Evolutionary conservation across 2,329 filamentous ascomycete genomes (phyloP).

Genomic region (Talaromyces sp.): DNA sequence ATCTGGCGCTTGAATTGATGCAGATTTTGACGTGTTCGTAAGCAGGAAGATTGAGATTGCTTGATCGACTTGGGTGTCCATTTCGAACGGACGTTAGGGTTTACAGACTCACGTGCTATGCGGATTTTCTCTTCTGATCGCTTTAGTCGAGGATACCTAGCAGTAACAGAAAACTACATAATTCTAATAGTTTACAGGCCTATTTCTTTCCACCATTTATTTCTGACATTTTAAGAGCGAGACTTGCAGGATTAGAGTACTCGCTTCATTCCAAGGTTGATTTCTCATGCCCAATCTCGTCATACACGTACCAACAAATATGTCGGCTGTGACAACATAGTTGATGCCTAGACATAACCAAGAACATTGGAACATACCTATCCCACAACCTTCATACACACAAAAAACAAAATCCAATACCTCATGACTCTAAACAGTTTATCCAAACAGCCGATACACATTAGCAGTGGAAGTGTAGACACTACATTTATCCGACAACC

Average conservation of each 20-base stretch:
- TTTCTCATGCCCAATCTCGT: no score
- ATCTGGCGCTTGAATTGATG: conserved; percentile 1
- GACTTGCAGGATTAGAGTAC: no score
- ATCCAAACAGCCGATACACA: not conserved
- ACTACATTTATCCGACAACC: not conserved
- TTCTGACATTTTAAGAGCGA: no score
- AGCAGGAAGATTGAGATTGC: conserved; percentile 20
- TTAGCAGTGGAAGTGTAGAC: not conserved
- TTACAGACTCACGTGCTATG: not conserved
- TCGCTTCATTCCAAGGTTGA: no score
- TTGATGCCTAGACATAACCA: not conserved
- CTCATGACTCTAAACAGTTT: not conserved
- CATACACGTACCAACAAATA: no score
- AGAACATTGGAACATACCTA: not conserved
- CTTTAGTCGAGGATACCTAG: not conserved
- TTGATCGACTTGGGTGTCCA: not conserved
- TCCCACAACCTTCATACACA: not conserved
- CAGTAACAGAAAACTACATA: no score
- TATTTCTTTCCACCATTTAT: no score
- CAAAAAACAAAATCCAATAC: not conserved
- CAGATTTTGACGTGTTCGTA: not conserved
- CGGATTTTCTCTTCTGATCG: not conserved
- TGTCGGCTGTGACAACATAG: not conserved
- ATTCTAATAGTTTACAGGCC: no score
- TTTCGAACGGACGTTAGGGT: not conserved